Percentiles rank a stretch among this genome's conserved stretches.
Conservation (phyloP, 257 asterid genomes). For the Cruciata laevipes region DNA sequence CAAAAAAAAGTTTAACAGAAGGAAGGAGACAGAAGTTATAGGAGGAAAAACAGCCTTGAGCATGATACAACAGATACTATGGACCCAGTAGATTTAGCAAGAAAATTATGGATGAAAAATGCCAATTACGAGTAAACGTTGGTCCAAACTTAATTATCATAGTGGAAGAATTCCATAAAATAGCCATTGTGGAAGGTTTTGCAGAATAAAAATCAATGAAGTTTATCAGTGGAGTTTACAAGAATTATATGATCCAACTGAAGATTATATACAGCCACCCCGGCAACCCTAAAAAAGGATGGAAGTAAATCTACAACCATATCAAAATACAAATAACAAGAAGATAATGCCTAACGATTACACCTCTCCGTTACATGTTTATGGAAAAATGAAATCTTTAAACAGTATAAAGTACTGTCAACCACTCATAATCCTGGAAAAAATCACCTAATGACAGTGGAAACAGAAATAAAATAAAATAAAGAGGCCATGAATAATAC, state of each 20-base stretch:
- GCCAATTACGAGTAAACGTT: neutral
- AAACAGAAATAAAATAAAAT: neutral
- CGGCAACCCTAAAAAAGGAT: neutral
- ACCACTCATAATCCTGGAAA: neutral
- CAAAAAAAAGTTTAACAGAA: neutral
- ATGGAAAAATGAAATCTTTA: neutral
- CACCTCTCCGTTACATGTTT: neutral
- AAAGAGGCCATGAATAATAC: neutral
- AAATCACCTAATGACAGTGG: neutral
- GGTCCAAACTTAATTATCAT: neutral
- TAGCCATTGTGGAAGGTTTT: neutral
- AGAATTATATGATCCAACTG: neutral
- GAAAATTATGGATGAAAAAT: neutral
- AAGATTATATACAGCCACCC: neutral
- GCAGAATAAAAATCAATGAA: neutral
- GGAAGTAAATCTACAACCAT: neutral
- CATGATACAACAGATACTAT: neutral
- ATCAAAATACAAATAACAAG: neutral
- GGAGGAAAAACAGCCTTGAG: slow-evolving; percentile 6
- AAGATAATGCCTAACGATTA: neutral
- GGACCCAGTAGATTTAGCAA: neutral
- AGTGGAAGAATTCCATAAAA: neutral
- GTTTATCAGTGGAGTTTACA: neutral
- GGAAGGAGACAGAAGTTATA: neutral
- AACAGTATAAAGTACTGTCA: neutral